A percentile compares a stretch with the other conserved stretches of the same genome.
These are phyloP conservation scores for Rhodosporidiobolus sp. DNA, from an alignment of 768 basidiomycete species.

Conservation along the genomic window DNA sequence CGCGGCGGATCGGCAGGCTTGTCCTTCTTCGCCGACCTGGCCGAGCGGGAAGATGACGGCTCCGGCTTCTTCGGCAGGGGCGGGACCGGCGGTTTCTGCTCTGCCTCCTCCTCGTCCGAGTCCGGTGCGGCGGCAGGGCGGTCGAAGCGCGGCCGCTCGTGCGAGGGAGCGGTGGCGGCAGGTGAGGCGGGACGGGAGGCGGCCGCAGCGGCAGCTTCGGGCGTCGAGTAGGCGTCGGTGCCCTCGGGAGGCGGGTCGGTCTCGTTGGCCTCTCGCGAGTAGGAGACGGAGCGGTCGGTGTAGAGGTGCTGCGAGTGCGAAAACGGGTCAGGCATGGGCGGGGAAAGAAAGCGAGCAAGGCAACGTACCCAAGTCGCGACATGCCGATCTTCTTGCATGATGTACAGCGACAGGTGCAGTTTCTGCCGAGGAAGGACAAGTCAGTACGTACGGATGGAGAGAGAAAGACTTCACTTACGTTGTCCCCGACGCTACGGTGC, in stretches of 20 bases:
- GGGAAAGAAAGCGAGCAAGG: no score
- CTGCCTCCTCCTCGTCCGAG: neutral
- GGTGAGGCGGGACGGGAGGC: neutral
- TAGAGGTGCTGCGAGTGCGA: slow-evolving; percentile 30
- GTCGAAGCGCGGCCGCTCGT: slow-evolving; percentile 21
- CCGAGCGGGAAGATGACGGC: neutral
- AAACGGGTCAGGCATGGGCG: rapidly evolving
- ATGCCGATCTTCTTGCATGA: slow-evolving; percentile 26
- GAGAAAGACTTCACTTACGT: neutral
- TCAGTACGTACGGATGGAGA: neutral
- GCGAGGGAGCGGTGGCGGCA: neutral
- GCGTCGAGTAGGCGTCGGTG: slow-evolving; percentile 23
- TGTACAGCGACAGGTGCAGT: slow-evolving; percentile 29
- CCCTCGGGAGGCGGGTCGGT: slow-evolving; percentile 14
- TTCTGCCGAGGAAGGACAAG: slow-evolving; percentile 15
- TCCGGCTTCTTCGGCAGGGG: neutral
- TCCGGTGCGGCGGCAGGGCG: slow-evolving; percentile 8
- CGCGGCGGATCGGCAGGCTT: neutral
- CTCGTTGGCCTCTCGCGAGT: slow-evolving; percentile 24
- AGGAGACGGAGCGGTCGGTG: slow-evolving; percentile 36
- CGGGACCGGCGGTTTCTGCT: neutral
- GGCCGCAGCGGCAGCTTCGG: neutral
- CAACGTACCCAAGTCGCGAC: slow-evolving; percentile 27
- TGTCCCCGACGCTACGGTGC: slow-evolving; percentile 18
- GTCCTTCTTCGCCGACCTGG: neutral